Conservation (phyloP, 2,329 filamentous ascomycete species). For the Fusarium liriodendri region DNA sequence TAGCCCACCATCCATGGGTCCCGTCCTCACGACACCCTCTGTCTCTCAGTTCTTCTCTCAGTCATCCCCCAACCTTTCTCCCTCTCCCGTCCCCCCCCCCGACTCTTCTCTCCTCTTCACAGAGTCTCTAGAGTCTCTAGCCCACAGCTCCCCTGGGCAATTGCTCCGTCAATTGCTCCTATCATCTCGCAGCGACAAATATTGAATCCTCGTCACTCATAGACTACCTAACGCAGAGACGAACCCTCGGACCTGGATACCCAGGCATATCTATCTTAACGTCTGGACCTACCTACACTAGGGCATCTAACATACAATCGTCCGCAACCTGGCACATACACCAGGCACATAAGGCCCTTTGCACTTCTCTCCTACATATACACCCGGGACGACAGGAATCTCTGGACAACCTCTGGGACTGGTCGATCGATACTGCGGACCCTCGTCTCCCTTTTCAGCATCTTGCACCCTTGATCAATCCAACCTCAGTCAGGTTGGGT, state of each 20-base stretch:
- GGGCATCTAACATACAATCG: slow-evolving; percentile 18
- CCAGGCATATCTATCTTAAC: slow-evolving; percentile 1
- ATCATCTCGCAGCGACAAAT: slow-evolving; percentile 2
- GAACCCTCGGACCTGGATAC: slow-evolving; percentile 1
- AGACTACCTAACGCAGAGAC: neutral
- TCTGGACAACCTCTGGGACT: slow-evolving; percentile 18
- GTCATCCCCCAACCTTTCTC: slow-evolving; percentile 9
- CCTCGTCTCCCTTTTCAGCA: slow-evolving; percentile 11
- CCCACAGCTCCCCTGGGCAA: slow-evolving; percentile 17
- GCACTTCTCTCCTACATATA: slow-evolving; percentile 12
- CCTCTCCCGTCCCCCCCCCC: slow-evolving; percentile 10
- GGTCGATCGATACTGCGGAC: slow-evolving; percentile 22
- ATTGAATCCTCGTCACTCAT: neutral
- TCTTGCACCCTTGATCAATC: slow-evolving; percentile 18
- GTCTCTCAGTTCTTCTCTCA: slow-evolving; percentile 15
- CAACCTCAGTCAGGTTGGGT: slow-evolving; percentile 26
- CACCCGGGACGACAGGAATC: slow-evolving; percentile 15
- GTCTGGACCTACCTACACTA: slow-evolving; percentile 11
- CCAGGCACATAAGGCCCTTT: slow-evolving; percentile 10
- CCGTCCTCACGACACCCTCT: slow-evolving; percentile 28
- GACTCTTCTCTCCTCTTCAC: slow-evolving; percentile 14
- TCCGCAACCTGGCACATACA: slow-evolving; percentile 2
- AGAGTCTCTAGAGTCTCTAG: slow-evolving; percentile 30
- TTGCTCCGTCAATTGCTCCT: slow-evolving; percentile 28
- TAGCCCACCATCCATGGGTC: slow-evolving; percentile 11